Percentiles rank a stretch among this genome's conserved stretches.
phyloP scores from a whole-genome alignment of 768 basidiomycete species.

The Dioszegia crocea region DNA sequence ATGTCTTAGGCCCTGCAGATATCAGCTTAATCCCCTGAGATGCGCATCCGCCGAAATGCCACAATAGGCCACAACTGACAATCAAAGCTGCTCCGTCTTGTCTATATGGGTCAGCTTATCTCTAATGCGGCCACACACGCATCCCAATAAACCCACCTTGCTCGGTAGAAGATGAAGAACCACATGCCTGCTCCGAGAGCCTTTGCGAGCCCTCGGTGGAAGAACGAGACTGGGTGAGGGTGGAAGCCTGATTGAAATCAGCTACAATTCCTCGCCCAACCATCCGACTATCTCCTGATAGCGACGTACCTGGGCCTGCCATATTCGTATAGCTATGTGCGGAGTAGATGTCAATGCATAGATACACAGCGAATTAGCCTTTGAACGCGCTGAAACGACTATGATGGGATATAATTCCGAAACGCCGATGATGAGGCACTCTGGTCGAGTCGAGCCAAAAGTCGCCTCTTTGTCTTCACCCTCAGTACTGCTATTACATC shows the following conservation, averaged over 20 bases:
- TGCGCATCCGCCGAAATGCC: no score
- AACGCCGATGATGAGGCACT: constrained; percentile 8
- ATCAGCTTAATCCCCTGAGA: constrained; percentile 16
- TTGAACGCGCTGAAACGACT: no score
- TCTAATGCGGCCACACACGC: background rate
- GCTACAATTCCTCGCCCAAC: background rate
- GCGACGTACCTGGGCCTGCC: constrained; percentile 11
- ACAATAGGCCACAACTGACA: no score
- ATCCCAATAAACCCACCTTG: constrained; percentile 60
- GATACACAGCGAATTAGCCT: no score
- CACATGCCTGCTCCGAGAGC: constrained; percentile 90
- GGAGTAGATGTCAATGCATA: no score
- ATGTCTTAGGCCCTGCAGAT: constrained; percentile 51
- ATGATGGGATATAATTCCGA: constrained; percentile 7
- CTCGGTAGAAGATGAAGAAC: constrained; percentile 98
- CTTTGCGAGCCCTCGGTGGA: constrained; percentile 74
- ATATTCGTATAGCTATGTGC: background rate
- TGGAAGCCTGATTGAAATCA: constrained; percentile 61
- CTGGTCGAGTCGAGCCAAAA: constrained; percentile 10
- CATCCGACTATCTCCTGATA: background rate
- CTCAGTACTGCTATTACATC: background rate
- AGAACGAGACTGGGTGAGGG: constrained; percentile 76
- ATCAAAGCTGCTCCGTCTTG: constrained; percentile 72
- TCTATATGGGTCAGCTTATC: constrained; percentile 50
- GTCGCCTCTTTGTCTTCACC: constrained; percentile 7